A percentile compares a stretch with the other conserved stretches of the same genome.
These are phyloP conservation scores for Leccinum disarticulatum DNA, from an alignment of 768 basidiomycete genomes.

Conservation along the genomic window DNA sequence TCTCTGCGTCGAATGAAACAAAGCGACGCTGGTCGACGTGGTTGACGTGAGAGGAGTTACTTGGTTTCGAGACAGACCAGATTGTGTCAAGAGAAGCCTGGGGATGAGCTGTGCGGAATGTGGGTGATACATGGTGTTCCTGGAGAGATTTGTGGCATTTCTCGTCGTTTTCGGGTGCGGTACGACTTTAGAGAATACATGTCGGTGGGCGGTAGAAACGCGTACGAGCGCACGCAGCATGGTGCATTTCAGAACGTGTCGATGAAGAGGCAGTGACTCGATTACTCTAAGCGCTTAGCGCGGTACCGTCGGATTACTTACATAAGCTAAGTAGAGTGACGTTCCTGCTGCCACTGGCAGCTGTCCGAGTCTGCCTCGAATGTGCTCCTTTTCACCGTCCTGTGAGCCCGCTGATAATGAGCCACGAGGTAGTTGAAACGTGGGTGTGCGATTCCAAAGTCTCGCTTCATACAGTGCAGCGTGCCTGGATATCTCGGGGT, in stretches of 20 bases:
- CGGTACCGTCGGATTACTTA: not conserved
- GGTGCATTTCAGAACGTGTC: slow-evolving; percentile 39
- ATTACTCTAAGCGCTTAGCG: slow-evolving; percentile 6
- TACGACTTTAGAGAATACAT: not conserved
- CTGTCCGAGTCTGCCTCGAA: no score
- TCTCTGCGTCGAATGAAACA: slow-evolving; percentile 43
- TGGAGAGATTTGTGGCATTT: not conserved
- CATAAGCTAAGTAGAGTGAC: not conserved
- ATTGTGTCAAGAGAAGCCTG: slow-evolving; percentile 9
- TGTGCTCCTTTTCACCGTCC: no score
- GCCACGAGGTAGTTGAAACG: not conserved
- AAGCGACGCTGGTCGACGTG: slow-evolving; percentile 10
- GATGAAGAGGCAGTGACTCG: not conserved
- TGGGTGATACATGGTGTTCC: not conserved
- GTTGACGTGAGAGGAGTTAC: slow-evolving; percentile 1
- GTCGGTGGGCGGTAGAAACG: slow-evolving; percentile 1
- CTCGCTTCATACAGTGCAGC: not conserved
- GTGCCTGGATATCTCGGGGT: not conserved
- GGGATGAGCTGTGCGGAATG: slow-evolving; percentile 2
- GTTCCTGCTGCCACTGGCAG: no score
- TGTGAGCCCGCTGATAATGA: no score
- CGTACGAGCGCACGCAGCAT: slow-evolving; percentile 47
- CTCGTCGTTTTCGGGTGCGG: not conserved
- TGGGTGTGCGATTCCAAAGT: not conserved
- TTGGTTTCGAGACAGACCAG: slow-evolving; percentile 1